These are phyloP conservation scores for Xanthoceras sorbifolium DNA, from an alignment of 345 rosid species.

Conservation along the genomic window DNA sequence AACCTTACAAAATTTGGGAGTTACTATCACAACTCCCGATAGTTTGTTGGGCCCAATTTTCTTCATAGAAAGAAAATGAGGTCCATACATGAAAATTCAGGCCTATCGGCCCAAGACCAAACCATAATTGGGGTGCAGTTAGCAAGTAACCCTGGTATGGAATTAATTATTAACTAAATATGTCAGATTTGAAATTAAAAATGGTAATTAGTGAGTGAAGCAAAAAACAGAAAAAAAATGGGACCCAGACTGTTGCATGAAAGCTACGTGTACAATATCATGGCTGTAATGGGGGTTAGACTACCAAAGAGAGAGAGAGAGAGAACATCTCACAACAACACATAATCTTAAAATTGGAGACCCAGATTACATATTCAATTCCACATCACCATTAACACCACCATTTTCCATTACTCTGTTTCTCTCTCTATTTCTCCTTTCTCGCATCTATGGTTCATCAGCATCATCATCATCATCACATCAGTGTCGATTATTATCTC, in stretches of 20 bases:
- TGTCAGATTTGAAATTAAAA: no score
- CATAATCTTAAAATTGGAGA: constrained; percentile 6
- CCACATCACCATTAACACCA: neutral
- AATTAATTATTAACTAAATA: neutral
- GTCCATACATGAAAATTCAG: no score
- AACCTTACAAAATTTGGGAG: no score
- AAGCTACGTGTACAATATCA: constrained; percentile 29
- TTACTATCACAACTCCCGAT: no score
- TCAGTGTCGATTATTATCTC: neutral
- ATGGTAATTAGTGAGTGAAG: neutral
- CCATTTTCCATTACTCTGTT: neutral
- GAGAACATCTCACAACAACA: constrained; percentile 13
- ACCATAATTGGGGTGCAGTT: neutral
- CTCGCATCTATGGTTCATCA: constrained; percentile 13
- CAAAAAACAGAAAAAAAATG: neutral
- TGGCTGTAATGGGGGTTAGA: constrained; percentile 12
- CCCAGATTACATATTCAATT: neutral
- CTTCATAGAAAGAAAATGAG: no score
- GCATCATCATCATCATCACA: neutral
- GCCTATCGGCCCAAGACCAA: no score
- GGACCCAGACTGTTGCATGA: constrained; percentile 29
- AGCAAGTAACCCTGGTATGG: neutral
- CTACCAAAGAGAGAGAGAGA: neutral
- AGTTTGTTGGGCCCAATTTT: no score
- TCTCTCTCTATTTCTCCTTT: neutral